Conservation (phyloP, 306 rosid species). For the Hippophae gyantsensis region DNA sequence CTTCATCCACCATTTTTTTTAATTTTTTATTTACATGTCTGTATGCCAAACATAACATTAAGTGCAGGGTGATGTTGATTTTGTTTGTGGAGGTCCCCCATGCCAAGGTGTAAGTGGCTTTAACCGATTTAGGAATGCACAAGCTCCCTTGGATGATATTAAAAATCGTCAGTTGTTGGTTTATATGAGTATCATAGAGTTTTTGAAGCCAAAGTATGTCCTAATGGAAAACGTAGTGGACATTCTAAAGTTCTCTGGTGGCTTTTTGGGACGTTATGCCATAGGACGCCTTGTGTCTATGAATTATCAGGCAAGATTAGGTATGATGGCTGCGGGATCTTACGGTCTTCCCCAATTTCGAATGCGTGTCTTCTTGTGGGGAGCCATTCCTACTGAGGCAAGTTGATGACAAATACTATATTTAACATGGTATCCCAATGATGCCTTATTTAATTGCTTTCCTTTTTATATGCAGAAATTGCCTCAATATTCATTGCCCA, state of each 20-base stretch:
- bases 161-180: constrained; percentile 53
- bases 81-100: constrained; percentile 85
- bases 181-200: constrained; percentile 52
- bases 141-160: constrained; percentile 44
- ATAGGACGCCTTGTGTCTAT: constrained; percentile 61
- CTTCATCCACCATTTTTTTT: background rate
- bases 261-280: constrained; percentile 68
- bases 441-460: background rate
- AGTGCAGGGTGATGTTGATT: constrained; percentile 65
- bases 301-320: constrained; percentile 70
- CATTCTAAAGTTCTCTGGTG: constrained; percentile 54
- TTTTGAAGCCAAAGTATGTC: constrained; percentile 48
- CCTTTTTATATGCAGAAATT: constrained; percentile 32
- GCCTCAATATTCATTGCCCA: constrained; percentile 78
- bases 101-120: constrained; percentile 85
- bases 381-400: constrained; percentile 53
- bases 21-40: background rate
- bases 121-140: constrained; percentile 50
- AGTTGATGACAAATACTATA: too few relatives aligned
- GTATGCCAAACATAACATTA: background rate
- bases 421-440: too few relatives aligned
- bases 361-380: constrained; percentile 78
- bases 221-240: constrained; percentile 86
- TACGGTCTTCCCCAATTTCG: constrained; percentile 79
- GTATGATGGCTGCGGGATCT: constrained; percentile 78